Percentiles rank a stretch among this genome's conserved stretches.
Conservation (phyloP, 2,329 filamentous ascomycete genomes). For the Neurospora sp. region DNA sequence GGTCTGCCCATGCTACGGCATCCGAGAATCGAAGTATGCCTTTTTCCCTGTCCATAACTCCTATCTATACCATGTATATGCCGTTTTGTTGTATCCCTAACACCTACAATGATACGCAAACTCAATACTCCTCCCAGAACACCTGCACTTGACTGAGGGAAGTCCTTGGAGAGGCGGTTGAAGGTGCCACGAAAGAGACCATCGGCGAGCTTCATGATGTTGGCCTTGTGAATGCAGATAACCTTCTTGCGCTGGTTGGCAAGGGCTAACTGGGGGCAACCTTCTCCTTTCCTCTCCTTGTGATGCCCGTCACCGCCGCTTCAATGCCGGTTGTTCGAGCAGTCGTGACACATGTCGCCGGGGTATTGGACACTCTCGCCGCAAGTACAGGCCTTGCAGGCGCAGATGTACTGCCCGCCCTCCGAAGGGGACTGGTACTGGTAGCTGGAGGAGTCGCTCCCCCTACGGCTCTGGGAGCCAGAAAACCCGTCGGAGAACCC, state of each 20-base stretch:
- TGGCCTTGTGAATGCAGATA: slow-evolving; percentile 99
- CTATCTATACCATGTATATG: neutral
- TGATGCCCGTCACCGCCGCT: neutral
- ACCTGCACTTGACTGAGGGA: slow-evolving; percentile 79
- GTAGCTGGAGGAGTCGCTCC: neutral
- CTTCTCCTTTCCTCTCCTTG: neutral
- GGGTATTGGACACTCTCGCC: slow-evolving; percentile 7
- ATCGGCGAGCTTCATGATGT: slow-evolving; percentile 99
- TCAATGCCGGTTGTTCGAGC: neutral
- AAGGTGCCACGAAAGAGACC: slow-evolving; percentile 98
- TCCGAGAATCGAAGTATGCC: neutral
- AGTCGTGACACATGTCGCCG: slow-evolving; percentile 10
- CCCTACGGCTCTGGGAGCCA: neutral
- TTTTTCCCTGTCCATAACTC: neutral
- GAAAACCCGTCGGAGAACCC: neutral
- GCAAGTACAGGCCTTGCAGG: slow-evolving; percentile 9
- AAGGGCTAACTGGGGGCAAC: too few relatives aligned
- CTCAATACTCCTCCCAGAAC: neutral
- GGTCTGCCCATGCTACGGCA: neutral
- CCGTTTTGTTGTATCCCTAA: neutral
- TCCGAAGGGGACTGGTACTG: neutral
- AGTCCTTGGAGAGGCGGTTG: slow-evolving; percentile 86
- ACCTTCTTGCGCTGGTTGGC: slow-evolving; percentile 51
- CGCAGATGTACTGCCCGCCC: slow-evolving; percentile 6
- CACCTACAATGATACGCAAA: neutral